Evolutionary conservation across 805 yeast species (phyloP).

Genomic region (Grigorovia yakushimaensis): DNA sequence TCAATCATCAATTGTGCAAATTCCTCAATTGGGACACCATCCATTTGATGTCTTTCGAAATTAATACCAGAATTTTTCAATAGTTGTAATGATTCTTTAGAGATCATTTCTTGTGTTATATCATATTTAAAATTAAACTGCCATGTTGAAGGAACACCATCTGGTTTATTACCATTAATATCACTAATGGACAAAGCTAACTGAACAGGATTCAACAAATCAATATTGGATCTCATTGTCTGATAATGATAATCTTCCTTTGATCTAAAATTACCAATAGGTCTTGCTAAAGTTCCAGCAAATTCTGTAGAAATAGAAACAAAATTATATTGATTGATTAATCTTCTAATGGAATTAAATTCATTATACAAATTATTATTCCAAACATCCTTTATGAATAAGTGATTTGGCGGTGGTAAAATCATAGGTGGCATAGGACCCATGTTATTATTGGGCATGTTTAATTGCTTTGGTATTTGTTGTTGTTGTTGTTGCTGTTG

Average conservation of each 20-base stretch:
- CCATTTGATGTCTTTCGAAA: conserved; percentile 58
- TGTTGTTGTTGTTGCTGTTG: conserved; percentile 7
- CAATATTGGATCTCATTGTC: conserved; percentile 85
- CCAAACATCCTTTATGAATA: conserved; percentile 64
- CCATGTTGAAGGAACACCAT: conserved; percentile 72
- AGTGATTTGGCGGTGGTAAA: conserved; percentile 27
- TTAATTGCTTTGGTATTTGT: conserved; percentile 11
- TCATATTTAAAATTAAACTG: conserved; percentile 89
- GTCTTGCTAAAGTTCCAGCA: conserved; percentile 93
- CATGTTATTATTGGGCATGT: conserved; percentile 5
- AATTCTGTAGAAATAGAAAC: conserved; percentile 81
- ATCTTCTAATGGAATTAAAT: conserved; percentile 49
- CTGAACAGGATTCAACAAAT: conserved; percentile 76
- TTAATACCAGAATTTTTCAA: conserved; percentile 76
- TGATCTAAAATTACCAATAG: conserved; percentile 85
- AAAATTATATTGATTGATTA: conserved; percentile 44
- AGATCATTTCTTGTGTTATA: conserved; percentile 69
- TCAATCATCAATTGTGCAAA: conserved; percentile 80
- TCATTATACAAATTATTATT: conserved; percentile 57
- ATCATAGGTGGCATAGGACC: conserved; percentile 12
- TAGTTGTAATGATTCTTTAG: conserved; percentile 73
- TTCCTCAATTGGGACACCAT: conserved; percentile 69
- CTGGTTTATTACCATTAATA: conserved; percentile 58
- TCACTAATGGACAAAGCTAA: conserved; percentile 72
- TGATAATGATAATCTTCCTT: conserved; percentile 93